These are phyloP conservation scores for Candida endomychidarum DNA, from an alignment of 805 yeast species.

Conservation along the genomic window DNA sequence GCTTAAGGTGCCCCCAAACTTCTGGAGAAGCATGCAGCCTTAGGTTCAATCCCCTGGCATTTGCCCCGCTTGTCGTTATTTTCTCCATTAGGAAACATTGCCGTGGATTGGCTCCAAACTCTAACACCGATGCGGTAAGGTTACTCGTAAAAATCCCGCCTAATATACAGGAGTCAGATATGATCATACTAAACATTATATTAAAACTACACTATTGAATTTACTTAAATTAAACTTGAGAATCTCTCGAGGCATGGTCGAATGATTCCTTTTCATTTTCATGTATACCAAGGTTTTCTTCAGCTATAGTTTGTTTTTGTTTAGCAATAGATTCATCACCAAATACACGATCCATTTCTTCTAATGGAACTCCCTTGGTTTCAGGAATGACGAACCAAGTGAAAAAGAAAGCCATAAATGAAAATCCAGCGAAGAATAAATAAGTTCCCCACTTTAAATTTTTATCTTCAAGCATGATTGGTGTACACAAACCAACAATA, in stretches of 20 bases:
- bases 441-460: conserved; percentile 29
- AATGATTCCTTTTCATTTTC: conserved; percentile 6
- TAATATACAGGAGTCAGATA: no score
- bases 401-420: conserved; percentile 38
- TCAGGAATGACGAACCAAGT: conserved; percentile 52
- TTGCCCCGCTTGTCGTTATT: background rate
- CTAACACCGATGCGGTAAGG: no score
- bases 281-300: conserved; percentile 7
- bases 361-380: conserved; percentile 73
- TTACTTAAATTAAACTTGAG: background rate
- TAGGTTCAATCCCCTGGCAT: background rate
- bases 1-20: no score
- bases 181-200: no score
- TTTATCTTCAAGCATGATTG: conserved; percentile 20
- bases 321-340: conserved; percentile 14
- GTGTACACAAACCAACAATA: conserved; percentile 41
- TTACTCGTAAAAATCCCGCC: no score
- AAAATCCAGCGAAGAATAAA: conserved; percentile 23
- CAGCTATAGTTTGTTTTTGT: conserved; percentile 13
- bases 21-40: no score
- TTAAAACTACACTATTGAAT: background rate
- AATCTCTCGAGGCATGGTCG: conserved; percentile 1
- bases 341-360: conserved; percentile 56
- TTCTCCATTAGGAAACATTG: no score
- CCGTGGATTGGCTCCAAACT: no score